phyloP scores from a whole-genome alignment of 306 rosid genomes.

The Crataegus laevigata region DNA sequence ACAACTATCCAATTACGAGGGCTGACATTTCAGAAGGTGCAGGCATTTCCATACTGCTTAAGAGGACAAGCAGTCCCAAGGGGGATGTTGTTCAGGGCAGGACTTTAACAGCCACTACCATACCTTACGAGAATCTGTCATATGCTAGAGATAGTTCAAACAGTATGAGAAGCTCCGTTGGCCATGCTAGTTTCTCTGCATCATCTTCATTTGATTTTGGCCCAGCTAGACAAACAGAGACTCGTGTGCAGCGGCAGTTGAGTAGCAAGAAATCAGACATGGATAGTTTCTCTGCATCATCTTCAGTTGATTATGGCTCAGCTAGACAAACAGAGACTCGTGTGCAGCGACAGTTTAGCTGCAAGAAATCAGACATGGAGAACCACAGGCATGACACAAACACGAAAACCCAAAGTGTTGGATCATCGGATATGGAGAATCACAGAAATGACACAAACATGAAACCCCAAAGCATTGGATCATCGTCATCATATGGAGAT shows the following conservation, averaged over 20 bases:
- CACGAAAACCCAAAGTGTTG: conserved; percentile 34
- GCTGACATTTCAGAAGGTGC: conserved; percentile 54
- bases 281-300: conserved; percentile 64
- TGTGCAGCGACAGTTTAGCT: conserved; percentile 54
- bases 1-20: conserved; percentile 33
- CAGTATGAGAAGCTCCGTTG: conserved; percentile 60
- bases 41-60: conserved; percentile 79
- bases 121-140: conserved; percentile 52
- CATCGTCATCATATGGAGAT: conserved; percentile 35
- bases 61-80: conserved; percentile 69
- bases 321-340: conserved; percentile 45
- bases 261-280: conserved; percentile 49
- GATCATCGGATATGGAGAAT: conserved; percentile 34
- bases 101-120: conserved; percentile 53
- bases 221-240: conserved; percentile 47
- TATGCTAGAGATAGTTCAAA: conserved; percentile 52
- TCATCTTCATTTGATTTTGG: conserved; percentile 67
- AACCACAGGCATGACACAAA: conserved; percentile 32
- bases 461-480: conserved; percentile 34
- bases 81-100: conserved; percentile 65
- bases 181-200: conserved; percentile 64
- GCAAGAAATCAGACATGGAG: conserved; percentile 39
- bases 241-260: conserved; percentile 50
- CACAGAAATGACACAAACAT: conserved; percentile 34
- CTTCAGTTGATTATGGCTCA: conserved; percentile 63